phyloP scores from a whole-genome alignment of 768 basidiomycete species.

The Boletus patriciae region DNA sequence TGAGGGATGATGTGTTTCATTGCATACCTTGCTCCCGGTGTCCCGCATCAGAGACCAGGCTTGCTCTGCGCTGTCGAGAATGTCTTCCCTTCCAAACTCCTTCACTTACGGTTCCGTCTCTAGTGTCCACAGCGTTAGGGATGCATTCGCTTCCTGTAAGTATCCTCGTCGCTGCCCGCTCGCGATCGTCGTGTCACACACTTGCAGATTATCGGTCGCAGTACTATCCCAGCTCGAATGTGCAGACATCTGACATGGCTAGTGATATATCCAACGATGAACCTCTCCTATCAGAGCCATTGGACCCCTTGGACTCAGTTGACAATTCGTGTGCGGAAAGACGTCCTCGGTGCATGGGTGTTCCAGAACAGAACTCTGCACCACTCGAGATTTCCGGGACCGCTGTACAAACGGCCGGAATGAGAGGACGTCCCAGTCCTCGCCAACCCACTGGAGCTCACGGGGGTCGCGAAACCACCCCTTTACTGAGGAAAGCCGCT shows the following conservation, averaged over 20 bases:
- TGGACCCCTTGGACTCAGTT: neutral
- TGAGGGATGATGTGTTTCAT: neutral
- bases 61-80: conserved; percentile 12
- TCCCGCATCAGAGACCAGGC: neutral
- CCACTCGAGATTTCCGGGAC: conserved; percentile 17
- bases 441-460: neutral
- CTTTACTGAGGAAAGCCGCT: conserved; percentile 41
- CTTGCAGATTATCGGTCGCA: conserved; percentile 65
- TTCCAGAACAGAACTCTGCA: neutral
- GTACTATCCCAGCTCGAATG: conserved; percentile 60
- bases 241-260: conserved; percentile 48
- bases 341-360: neutral
- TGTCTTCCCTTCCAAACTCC: conserved; percentile 50
- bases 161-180: neutral
- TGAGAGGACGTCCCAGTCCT: neutral
- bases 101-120: conserved; percentile 49
- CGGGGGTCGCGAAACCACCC: conserved; percentile 31
- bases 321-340: conserved; percentile 8
- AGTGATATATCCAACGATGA: conserved; percentile 41
- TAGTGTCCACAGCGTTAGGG: conserved; percentile 48
- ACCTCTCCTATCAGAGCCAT: conserved; percentile 3
- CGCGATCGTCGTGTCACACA: neutral
- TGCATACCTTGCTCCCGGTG: neutral
- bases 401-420: conserved; percentile 25
- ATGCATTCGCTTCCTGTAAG: conserved; percentile 64